Evolutionary conservation across 1,284 basidiomycete species (phyloP).

Genomic region (Athelia psychrophila): DNA sequence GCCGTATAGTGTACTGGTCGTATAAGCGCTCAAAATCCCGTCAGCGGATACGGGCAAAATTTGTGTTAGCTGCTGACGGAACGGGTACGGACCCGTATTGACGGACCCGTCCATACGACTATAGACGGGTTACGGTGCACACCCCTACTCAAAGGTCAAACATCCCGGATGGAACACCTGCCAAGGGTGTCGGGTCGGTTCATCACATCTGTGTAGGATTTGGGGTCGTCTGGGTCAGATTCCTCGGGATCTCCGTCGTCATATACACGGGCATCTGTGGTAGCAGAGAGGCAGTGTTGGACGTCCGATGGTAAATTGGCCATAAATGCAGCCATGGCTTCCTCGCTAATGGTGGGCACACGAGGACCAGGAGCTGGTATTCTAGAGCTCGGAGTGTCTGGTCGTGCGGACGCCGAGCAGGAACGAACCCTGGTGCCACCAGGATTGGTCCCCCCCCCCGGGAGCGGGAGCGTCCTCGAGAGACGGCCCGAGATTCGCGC

Average conservation of each 20-base stretch:
- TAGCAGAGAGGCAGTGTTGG: not conserved
- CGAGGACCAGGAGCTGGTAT: not conserved
- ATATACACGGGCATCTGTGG: not conserved
- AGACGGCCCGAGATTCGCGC: not conserved
- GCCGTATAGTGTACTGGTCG: no score
- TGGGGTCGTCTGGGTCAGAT: conserved; percentile 16
- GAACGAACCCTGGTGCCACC: no score
- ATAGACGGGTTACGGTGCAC: no score
- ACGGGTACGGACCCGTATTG: no score
- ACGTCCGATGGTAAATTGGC: not conserved
- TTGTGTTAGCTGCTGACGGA: no score
- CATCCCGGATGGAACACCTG: no score
- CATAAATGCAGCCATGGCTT: not conserved
- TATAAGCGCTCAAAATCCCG: no score
- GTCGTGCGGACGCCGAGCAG: not conserved
- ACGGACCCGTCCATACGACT: no score
- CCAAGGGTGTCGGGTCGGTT: conserved; percentile 7
- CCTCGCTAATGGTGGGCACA: not conserved
- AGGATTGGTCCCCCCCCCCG: no score
- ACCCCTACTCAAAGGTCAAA: no score
- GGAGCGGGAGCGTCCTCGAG: no score
- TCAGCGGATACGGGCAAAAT: no score
- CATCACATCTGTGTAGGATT: conserved; percentile 20
- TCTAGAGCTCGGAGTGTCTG: not conserved
- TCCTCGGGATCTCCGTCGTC: not conserved